Evolutionary conservation across 2,329 filamentous ascomycete species (phyloP).

Genomic region (Pseudopithomyces chartarum): DNA sequence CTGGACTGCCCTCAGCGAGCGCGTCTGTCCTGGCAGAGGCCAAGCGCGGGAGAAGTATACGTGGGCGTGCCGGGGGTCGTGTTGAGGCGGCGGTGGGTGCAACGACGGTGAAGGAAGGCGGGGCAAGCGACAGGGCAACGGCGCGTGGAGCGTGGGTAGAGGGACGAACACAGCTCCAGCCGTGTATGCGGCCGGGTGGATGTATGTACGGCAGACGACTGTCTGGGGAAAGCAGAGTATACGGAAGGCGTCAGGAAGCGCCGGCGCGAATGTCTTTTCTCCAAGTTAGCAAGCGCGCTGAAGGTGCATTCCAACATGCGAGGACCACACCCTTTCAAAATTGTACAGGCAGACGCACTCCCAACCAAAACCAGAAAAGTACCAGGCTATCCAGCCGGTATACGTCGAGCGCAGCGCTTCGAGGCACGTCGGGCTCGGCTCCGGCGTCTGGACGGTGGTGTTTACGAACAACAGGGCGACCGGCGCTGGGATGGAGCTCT

Average conservation of each 20-base stretch:
- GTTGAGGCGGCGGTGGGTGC: neutral
- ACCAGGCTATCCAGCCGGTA: neutral
- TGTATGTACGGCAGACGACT: neutral
- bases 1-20: neutral
- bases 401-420: neutral
- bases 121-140: conserved; percentile 3
- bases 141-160: neutral
- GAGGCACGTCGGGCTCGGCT: conserved; percentile 1
- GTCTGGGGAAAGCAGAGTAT: neutral
- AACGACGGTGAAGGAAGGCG: neutral
- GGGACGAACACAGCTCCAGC: neutral
- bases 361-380: neutral
- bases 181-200: neutral
- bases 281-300: conserved; percentile 1
- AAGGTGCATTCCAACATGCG: neutral
- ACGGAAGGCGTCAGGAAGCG: neutral
- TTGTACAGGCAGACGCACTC: neutral
- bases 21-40: neutral
- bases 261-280: neutral
- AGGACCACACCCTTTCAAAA: neutral
- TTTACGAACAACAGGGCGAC: conserved; percentile 18
- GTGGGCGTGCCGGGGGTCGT: neutral
- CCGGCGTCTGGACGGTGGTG: neutral
- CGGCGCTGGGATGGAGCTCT: too few relatives aligned
- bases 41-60: neutral